These are phyloP conservation scores for Abelmoschus esculentus DNA, from an alignment of 345 rosid genomes.

Conservation along the genomic window DNA sequence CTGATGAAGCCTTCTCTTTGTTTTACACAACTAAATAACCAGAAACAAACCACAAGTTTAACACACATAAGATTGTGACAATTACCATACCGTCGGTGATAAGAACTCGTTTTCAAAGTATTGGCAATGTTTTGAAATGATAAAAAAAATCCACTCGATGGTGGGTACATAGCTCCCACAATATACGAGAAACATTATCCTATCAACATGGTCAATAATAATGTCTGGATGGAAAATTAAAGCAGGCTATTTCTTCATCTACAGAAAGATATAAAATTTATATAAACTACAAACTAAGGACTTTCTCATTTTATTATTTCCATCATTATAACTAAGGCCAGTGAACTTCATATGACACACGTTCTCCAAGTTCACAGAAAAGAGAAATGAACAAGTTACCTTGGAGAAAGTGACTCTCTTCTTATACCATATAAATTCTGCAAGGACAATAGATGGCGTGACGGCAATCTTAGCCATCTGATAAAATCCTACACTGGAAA, in stretches of 20 bases:
- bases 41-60: neutral
- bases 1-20: too few relatives aligned
- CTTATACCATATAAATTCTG: conserved; percentile 67
- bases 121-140: neutral
- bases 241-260: neutral
- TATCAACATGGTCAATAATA: neutral
- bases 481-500: conserved; percentile 78
- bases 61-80: neutral
- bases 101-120: neutral
- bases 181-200: neutral
- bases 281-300: neutral
- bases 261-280: neutral
- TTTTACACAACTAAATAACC: neutral
- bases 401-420: conserved; percentile 68
- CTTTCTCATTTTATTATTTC: neutral
- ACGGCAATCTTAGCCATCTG: conserved; percentile 95
- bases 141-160: neutral
- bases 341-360: neutral
- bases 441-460: conserved; percentile 89
- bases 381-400: conserved; percentile 30
- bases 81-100: too few relatives aligned
- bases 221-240: neutral
- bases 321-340: neutral
- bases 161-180: neutral
- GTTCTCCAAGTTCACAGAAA: neutral